These are phyloP conservation scores for Sergeia podlipaevii DNA, from an alignment of 208 protist genomes.

Conservation along the genomic window DNA sequence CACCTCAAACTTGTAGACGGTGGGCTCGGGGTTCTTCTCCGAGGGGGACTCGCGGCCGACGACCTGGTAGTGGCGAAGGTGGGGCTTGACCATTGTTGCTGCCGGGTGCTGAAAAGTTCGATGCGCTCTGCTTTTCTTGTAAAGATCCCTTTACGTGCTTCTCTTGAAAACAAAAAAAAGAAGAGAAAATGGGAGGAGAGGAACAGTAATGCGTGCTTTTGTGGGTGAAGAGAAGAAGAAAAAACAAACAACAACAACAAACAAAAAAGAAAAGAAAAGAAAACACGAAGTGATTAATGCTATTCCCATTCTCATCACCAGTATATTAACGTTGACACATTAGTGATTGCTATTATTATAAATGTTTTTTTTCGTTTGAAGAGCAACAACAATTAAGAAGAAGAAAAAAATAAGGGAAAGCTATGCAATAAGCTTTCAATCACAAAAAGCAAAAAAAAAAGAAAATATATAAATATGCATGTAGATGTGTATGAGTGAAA, in stretches of 20 bases:
- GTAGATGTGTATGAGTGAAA: not conserved
- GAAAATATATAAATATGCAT: conserved; percentile 6
- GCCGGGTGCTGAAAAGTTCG: not conserved
- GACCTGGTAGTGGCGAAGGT: conserved; percentile 84
- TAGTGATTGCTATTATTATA: too few relatives aligned
- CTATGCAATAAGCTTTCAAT: too few relatives aligned
- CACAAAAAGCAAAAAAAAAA: conserved; percentile 15
- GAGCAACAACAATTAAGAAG: too few relatives aligned
- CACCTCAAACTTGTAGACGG: conserved; percentile 95
- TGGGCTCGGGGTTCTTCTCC: conserved; percentile 59
- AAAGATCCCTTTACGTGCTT: conserved; percentile 7
- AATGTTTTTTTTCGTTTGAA: too few relatives aligned
- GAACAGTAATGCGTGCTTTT: too few relatives aligned
- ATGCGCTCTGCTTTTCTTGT: conserved; percentile 5
- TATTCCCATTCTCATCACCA: too few relatives aligned
- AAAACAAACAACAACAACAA: not conserved
- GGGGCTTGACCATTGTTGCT: conserved; percentile 20
- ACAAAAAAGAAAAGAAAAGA: not conserved
- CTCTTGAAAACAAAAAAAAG: conserved; percentile 1
- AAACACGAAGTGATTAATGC: too few relatives aligned
- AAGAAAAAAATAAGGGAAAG: too few relatives aligned
- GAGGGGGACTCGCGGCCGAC: conserved; percentile 85
- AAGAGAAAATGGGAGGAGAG: not conserved
- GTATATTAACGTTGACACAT: too few relatives aligned
- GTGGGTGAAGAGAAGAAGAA: not conserved